Base-by-base conservation (phyloP, 495 filamentous ascomycete species). In the Corynascus novoguineensis region DNA sequence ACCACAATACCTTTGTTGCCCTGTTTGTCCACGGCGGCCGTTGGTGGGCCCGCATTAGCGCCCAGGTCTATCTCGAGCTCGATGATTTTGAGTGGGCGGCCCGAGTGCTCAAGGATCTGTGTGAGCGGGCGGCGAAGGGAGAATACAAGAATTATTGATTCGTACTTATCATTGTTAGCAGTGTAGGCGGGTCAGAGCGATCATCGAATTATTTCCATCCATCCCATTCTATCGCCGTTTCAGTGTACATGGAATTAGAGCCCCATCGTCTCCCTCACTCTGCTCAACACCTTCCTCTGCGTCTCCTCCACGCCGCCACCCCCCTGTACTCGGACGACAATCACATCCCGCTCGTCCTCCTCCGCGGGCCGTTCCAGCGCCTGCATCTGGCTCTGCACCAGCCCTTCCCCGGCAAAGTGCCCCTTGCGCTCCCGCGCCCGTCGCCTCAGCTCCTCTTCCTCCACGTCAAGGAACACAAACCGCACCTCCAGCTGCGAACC, bases 71-170 rank as follows among this genome's bases (percentile, higher is more conserved):
- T 70, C 66, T 96, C 35, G 89, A 90, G 34, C 64, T 82, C 51
- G 76, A 75, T 1, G 90, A 96, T 73, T 95, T 95, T 63, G 83
- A 86, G 67, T 88, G 83, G 82, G 78, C 78, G 19, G 90, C 74
- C 0, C 58, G 72, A 41, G 68, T 79, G 31, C 64, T 95, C 63
- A 80, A 80, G 65, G 75, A 78, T 35, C 55, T 93, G 28, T 86
- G 83, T 64, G 76, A 75, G 48, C 72, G 82, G 62, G 83, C 85
- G 29, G 72, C 69, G 50, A 75, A 65, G 59, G 81, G 78, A 37
- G 83, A 86, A 63, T 81, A 73, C 50, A 68, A 63, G 41, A 10
- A 57, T 47, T 60, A 40, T n/a, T 38, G 4, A 14, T 24, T 32
- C 2, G 21, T 22, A 2, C 22, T 22, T 8, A 44, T 25, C n/a